These are phyloP conservation scores for Tetraselmis striata DNA, from an alignment of 139 green algal genomes.

Conservation along the genomic window DNA sequence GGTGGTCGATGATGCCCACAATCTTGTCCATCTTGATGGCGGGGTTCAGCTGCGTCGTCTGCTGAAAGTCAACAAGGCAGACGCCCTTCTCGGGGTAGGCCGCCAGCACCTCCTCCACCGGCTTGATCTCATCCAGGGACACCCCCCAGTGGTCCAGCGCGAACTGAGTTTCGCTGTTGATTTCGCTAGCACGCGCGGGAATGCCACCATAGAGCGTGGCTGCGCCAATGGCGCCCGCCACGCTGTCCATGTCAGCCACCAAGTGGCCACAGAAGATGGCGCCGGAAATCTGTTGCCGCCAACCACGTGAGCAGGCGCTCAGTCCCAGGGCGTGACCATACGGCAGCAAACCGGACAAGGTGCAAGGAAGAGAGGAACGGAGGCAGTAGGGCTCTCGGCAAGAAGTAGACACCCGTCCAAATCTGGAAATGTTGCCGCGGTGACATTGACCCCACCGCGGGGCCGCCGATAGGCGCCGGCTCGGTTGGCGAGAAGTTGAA, in stretches of 20 bases:
- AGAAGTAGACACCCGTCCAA: no score
- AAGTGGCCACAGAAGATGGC: conserved; percentile 23
- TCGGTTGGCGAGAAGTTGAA: no score
- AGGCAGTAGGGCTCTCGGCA: no score
- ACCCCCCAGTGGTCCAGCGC: conserved; percentile 16
- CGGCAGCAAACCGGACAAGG: no score
- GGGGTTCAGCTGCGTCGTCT: conserved; percentile 19
- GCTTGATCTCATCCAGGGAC: background rate
- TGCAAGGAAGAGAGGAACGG: no score
- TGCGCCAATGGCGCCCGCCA: conserved; percentile 23
- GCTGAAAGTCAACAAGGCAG: conserved; percentile 30
- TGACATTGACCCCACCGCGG: no score
- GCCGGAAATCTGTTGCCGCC: background rate
- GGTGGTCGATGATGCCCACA: conserved; percentile 31
- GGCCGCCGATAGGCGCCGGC: no score
- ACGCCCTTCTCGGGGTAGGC: background rate
- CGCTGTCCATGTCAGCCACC: conserved; percentile 20
- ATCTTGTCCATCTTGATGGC: conserved; percentile 23
- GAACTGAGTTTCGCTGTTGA: conserved; percentile 30
- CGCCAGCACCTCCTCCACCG: conserved; percentile 9
- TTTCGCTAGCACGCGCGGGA: conserved; percentile 13
- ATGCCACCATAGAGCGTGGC: conserved; percentile 16
- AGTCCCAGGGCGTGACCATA: no score
- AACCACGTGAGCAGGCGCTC: no score
- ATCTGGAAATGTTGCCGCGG: no score